Evolutionary conservation across 164 flowering plant genomes (phyloP).

Genomic region (Umbilicus rupestris): DNA sequence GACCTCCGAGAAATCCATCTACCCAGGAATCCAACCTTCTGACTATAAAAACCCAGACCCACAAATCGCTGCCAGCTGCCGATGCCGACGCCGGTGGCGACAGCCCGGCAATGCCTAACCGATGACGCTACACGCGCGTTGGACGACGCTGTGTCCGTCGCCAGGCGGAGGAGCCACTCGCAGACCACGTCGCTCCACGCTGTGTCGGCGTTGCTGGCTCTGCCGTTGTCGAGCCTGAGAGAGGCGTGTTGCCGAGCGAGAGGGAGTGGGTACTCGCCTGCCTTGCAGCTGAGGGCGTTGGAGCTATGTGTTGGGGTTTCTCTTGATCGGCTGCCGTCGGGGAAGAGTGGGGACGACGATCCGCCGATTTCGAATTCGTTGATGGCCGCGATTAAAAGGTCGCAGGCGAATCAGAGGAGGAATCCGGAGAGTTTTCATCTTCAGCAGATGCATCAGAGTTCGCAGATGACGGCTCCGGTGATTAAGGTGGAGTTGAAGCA

Average conservation of each 20-base stretch:
- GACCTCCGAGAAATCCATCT: too few relatives aligned
- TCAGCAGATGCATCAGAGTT: slow-evolving; percentile 20
- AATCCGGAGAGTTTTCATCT: slow-evolving; percentile 50
- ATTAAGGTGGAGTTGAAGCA: slow-evolving; percentile 71
- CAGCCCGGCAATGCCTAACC: slow-evolving; percentile 60
- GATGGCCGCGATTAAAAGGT: slow-evolving; percentile 27
- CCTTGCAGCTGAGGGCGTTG: slow-evolving; percentile 50
- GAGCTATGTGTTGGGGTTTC: slow-evolving; percentile 50
- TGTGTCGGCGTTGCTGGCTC: slow-evolving; percentile 47
- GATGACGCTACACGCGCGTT: slow-evolving; percentile 41
- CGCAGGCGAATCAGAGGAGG: slow-evolving; percentile 61
- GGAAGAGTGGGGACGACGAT: slow-evolving; percentile 17
- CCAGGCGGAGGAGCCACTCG: slow-evolving; percentile 46
- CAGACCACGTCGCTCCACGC: slow-evolving; percentile 69
- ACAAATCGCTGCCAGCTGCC: neutral
- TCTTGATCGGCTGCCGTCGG: slow-evolving; percentile 45
- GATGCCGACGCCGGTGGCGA: slow-evolving; percentile 63
- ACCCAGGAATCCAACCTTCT: slow-evolving; percentile 12
- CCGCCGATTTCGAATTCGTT: slow-evolving; percentile 67
- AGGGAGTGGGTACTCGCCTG: slow-evolving; percentile 32
- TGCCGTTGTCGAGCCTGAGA: slow-evolving; percentile 38
- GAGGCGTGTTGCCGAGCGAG: slow-evolving; percentile 51
- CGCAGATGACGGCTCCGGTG: slow-evolving; percentile 7
- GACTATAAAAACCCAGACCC: slow-evolving; percentile 8
- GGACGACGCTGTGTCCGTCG: slow-evolving; percentile 57